Evolutionary conservation across 169 alveolate species (phyloP).

Genomic region (Plasmodium coatneyi): DNA sequence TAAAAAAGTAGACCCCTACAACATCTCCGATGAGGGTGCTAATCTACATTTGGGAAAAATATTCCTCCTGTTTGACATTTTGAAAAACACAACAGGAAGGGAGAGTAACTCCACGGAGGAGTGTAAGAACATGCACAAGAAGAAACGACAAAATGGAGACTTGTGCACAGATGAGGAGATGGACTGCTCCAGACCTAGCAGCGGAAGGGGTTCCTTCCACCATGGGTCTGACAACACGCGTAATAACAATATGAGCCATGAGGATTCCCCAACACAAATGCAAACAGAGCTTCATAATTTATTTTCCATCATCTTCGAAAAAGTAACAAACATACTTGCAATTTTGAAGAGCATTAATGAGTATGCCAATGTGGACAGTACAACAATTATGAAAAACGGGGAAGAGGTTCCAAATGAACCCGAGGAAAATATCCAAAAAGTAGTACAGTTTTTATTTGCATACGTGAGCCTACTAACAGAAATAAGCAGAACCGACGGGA

Average conservation of each 20-base stretch:
- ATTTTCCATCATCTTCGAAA: conserved; percentile 8
- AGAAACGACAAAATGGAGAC: neutral
- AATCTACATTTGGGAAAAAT: conserved; percentile 19
- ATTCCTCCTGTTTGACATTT: conserved; percentile 19
- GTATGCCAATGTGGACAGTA: neutral
- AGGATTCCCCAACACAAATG: neutral
- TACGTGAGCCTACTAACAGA: conserved; percentile 36
- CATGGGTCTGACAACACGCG: neutral
- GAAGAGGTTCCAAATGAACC: conserved; percentile 22
- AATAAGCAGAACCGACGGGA: neutral
- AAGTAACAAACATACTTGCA: conserved; percentile 2
- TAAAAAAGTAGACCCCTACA: neutral
- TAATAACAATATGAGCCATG: neutral
- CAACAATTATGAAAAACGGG: neutral
- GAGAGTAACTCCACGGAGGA: neutral
- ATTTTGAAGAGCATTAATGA: conserved; percentile 18
- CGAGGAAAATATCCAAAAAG: neutral
- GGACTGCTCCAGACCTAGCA: neutral
- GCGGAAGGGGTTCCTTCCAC: neutral
- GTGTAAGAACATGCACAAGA: neutral
- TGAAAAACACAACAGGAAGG: neutral
- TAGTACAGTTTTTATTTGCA: conserved; percentile 22
- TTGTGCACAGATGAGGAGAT: neutral
- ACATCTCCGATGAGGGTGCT: neutral
- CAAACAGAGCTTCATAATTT: conserved; percentile 10